These are phyloP conservation scores for Suhomyces kunorum DNA, from an alignment of 1,139 yeast genomes.

Conservation along the genomic window DNA sequence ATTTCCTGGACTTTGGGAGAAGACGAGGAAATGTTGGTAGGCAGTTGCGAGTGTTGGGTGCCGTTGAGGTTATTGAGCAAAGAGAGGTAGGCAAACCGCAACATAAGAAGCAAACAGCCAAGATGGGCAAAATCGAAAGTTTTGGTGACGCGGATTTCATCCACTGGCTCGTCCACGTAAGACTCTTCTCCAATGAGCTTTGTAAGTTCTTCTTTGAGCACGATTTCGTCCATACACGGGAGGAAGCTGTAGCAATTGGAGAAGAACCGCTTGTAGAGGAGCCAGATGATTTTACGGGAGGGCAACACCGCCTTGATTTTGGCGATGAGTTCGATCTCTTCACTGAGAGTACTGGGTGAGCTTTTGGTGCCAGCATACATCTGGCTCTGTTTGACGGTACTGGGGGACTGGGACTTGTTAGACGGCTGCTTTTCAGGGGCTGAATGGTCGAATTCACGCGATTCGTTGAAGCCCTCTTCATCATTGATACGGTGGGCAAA, in stretches of 20 bases:
- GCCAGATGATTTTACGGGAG: slow-evolving; percentile 37
- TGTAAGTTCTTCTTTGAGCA: slow-evolving; percentile 25
- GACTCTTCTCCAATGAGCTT: slow-evolving; percentile 23
- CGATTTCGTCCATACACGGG: slow-evolving; percentile 52
- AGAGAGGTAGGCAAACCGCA: slow-evolving; percentile 27
- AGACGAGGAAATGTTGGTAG: slow-evolving; percentile 25
- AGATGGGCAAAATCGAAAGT: slow-evolving; percentile 27
- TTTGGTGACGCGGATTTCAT: slow-evolving; percentile 20
- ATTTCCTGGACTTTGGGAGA: slow-evolving; percentile 22
- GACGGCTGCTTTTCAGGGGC: not conserved
- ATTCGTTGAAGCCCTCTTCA: slow-evolving; percentile 19
- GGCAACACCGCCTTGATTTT: slow-evolving; percentile 37
- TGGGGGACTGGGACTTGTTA: not conserved
- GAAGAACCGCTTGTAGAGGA: slow-evolving; percentile 40
- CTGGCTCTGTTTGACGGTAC: slow-evolving; percentile 1
- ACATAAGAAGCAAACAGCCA: slow-evolving; percentile 26
- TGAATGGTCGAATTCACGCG: slow-evolving; percentile 4
- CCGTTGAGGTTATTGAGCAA: slow-evolving; percentile 28
- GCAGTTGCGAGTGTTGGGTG: slow-evolving; percentile 31
- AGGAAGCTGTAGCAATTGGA: slow-evolving; percentile 48
- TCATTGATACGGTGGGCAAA: slow-evolving; percentile 15
- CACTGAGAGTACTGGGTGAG: slow-evolving; percentile 19
- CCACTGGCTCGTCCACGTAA: slow-evolving; percentile 18
- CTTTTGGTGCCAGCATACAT: not conserved
- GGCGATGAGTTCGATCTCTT: slow-evolving; percentile 24